Conservation (phyloP, 495 filamentous ascomycete species). For the Lophium mytilinum region DNA sequence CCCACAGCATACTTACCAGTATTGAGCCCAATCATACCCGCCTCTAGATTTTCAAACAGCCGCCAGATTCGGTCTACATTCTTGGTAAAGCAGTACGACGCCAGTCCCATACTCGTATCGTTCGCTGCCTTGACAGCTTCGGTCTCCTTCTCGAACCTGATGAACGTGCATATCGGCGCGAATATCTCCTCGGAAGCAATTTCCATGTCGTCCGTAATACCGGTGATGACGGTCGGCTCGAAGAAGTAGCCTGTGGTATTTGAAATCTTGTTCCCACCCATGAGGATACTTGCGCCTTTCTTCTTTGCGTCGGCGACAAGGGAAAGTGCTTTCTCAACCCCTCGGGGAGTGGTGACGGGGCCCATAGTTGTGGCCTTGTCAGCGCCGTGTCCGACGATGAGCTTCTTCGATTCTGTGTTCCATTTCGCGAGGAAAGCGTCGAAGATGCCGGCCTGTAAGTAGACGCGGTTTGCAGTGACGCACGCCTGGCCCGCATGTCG, state of each 20-base stretch:
- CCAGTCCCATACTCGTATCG: constrained; percentile 45
- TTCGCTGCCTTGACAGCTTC: constrained; percentile 57
- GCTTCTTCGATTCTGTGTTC: constrained; percentile 43
- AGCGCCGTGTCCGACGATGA: constrained; percentile 60
- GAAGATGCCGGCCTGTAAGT: constrained; percentile 36
- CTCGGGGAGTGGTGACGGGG: constrained; percentile 54
- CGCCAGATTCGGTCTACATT: constrained; percentile 65
- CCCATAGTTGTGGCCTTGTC: constrained; percentile 55
- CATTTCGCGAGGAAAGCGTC: constrained; percentile 39
- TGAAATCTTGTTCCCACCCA: constrained; percentile 47
- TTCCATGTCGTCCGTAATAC: constrained; percentile 54
- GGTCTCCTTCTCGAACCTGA: constrained; percentile 62
- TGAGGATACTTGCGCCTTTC: constrained; percentile 49
- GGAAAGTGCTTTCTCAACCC: constrained; percentile 52
- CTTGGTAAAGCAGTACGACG: constrained; percentile 65
- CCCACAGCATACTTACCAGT: constrained; percentile 38
- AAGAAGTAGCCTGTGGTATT: constrained; percentile 58
- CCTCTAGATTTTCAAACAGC: constrained; percentile 64
- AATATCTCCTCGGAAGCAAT: constrained; percentile 64
- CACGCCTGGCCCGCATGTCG: constrained; percentile 39
- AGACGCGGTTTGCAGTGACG: constrained; percentile 37
- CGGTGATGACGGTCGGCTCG: constrained; percentile 59
- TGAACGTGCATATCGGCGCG: constrained; percentile 59
- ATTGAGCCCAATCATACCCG: constrained; percentile 69
- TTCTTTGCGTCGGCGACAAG: constrained; percentile 58